Percentiles rank a stretch among this genome's conserved stretches.
Conservation (phyloP, 2,329 filamentous ascomycete species). For the Trichoderma sp. region DNA sequence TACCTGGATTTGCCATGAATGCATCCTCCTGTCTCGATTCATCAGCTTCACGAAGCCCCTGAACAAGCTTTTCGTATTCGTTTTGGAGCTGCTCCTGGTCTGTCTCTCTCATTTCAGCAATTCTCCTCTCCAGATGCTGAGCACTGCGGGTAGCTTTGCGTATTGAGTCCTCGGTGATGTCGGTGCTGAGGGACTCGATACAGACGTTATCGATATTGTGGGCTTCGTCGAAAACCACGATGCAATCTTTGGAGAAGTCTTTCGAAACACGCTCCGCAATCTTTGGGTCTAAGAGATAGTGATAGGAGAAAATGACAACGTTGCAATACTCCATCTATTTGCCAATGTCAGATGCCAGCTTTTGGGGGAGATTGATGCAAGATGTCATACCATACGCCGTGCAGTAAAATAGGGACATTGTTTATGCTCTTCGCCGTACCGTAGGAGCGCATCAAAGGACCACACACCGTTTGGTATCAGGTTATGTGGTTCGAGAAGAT, state of each 20-base stretch:
- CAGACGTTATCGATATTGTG: conserved; percentile 99
- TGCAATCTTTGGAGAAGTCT: conserved; percentile 96
- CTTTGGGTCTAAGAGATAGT: conserved; percentile 95
- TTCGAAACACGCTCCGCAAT: conserved; percentile 94
- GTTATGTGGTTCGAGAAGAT: conserved; percentile 91
- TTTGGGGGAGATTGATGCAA: neutral
- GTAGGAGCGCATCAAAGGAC: conserved; percentile 84
- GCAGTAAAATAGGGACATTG: conserved; percentile 98
- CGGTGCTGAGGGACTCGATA: conserved; percentile 94
- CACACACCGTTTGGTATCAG: conserved; percentile 92
- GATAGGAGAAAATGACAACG: conserved; percentile 99
- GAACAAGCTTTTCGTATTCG: conserved; percentile 92
- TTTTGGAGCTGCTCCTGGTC: conserved; percentile 92
- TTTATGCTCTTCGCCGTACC: conserved; percentile 91
- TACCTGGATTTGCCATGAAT: conserved; percentile 89
- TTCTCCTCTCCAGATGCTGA: conserved; percentile 84
- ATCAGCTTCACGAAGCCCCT: conserved; percentile 83
- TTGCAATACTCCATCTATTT: conserved; percentile 94
- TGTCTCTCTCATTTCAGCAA: conserved; percentile 90
- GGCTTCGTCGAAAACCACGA: conserved; percentile 97
- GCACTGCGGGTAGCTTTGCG: conserved; percentile 88
- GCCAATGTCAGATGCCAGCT: neutral
- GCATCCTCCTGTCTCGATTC: conserved; percentile 89
- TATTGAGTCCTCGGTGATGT: conserved; percentile 91
- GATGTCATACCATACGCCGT: conserved; percentile 70